These are phyloP conservation scores for Kwoniella sp. DNA, from an alignment of 768 basidiomycete species.

Conservation along the genomic window DNA sequence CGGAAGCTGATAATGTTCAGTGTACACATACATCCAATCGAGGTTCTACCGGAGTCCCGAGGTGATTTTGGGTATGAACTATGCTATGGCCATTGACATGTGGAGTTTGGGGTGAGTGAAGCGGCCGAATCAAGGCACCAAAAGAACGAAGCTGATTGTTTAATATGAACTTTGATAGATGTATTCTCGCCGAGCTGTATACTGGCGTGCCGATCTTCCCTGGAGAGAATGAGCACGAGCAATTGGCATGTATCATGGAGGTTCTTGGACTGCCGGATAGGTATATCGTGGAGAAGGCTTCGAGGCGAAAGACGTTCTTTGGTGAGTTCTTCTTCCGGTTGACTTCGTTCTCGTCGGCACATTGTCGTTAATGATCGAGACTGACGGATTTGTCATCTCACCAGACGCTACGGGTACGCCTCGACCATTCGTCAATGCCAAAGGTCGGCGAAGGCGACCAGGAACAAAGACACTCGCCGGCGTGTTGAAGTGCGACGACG, in stretches of 20 bases:
- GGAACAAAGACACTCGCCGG: constrained; percentile 86
- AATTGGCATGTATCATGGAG: constrained; percentile 98
- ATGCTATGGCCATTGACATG: constrained; percentile 99
- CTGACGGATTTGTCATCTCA: background rate
- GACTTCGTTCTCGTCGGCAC: no score
- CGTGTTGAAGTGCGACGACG: constrained; percentile 88
- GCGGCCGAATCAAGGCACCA: background rate
- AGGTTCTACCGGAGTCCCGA: constrained; percentile 99
- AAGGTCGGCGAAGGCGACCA: constrained; percentile 87
- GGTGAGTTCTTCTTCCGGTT: constrained; percentile 63
- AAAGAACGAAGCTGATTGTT: constrained; percentile 1
- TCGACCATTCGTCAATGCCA: constrained; percentile 91
- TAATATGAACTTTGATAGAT: no score
- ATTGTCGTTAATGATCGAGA: background rate
- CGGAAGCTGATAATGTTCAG: constrained; percentile 59
- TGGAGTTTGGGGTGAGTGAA: constrained; percentile 79
- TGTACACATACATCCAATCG: constrained; percentile 99
- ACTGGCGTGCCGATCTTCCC: constrained; percentile 99
- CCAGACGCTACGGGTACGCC: constrained; percentile 91
- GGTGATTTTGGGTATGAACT: constrained; percentile 98
- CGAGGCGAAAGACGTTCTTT: constrained; percentile 92
- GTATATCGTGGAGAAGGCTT: constrained; percentile 89
- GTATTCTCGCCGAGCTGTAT: constrained; percentile 94
- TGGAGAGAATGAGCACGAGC: constrained; percentile 98
- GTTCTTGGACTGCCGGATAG: constrained; percentile 94